Evolutionary conservation across 2,329 filamentous ascomycete genomes (phyloP).

Genomic region (Beauveria rudraprayagi): DNA sequence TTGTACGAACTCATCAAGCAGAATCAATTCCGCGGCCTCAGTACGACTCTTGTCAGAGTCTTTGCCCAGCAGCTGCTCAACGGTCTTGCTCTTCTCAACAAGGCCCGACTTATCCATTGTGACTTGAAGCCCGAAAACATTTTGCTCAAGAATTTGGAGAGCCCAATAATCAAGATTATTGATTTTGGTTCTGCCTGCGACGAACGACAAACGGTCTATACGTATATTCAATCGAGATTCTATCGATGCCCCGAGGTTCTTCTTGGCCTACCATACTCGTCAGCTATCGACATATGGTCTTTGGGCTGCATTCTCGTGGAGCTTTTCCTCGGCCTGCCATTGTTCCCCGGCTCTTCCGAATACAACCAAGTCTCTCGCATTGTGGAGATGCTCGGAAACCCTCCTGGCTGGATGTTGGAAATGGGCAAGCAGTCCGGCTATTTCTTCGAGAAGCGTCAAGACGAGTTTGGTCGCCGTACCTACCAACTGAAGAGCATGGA

Average conservation of each 20-base stretch:
- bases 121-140: constrained; percentile 99
- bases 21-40: constrained; percentile 95
- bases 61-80: constrained; percentile 96
- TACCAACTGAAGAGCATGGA: constrained; percentile 97
- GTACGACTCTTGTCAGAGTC: constrained; percentile 91
- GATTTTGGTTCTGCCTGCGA: constrained; percentile 98
- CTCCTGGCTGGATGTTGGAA: constrained; percentile 98
- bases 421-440: constrained; percentile 97
- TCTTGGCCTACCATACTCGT: constrained; percentile 92
- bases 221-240: constrained; percentile 97
- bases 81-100: constrained; percentile 84
- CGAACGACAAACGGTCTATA: constrained; percentile 96
- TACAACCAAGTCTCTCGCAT: constrained; percentile 98
- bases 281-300: constrained; percentile 99
- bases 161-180: constrained; percentile 99
- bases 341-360: constrained; percentile 96
- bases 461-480: constrained; percentile 85
- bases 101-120: constrained; percentile 94
- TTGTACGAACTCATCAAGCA: constrained; percentile 98
- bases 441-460: constrained; percentile 87
- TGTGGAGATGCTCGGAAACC: constrained; percentile 94
- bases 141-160: constrained; percentile 92
- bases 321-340: constrained; percentile 83
- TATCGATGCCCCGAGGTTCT: constrained; percentile 95
- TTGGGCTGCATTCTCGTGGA: constrained; percentile 97